phyloP scores from a whole-genome alignment of 352 stramenopile species.

The Sclerospora graminicola region DNA sequence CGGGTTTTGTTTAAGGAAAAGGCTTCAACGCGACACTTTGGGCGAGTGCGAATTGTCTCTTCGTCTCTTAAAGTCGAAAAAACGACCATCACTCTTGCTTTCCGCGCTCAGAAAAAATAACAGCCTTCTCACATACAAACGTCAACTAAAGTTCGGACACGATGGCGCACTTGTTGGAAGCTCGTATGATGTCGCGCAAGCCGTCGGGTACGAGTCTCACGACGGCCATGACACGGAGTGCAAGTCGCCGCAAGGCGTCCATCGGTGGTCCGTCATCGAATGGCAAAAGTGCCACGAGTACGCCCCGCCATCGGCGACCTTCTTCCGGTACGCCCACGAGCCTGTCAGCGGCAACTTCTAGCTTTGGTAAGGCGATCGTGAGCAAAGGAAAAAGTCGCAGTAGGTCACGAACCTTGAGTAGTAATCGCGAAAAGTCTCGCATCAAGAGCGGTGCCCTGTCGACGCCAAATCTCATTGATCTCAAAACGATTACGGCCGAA shows the following conservation, averaged over 20 bases:
- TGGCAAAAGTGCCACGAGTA: slow-evolving; percentile 13
- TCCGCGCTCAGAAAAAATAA: slow-evolving; percentile 3
- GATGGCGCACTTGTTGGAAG: slow-evolving; percentile 62
- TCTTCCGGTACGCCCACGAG: slow-evolving; percentile 30
- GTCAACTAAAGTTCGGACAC: background rate
- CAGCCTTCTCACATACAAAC: background rate
- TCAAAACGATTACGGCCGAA: slow-evolving; percentile 80
- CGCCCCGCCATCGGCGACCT: slow-evolving; percentile 20
- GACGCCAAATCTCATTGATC: slow-evolving; percentile 76
- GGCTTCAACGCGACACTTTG: slow-evolving; percentile 5
- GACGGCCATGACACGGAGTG: slow-evolving; percentile 6
- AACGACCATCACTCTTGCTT: slow-evolving; percentile 20
- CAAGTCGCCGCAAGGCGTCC: slow-evolving; percentile 38
- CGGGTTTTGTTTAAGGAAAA: background rate
- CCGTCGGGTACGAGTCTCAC: slow-evolving; percentile 22
- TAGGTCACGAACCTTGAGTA: background rate
- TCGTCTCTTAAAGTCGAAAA: slow-evolving; percentile 2
- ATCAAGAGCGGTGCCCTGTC: slow-evolving; percentile 14
- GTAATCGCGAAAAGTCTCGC: background rate
- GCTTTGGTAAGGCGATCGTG: slow-evolving; percentile 6
- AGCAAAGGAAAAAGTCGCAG: background rate
- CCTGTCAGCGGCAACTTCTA: slow-evolving; percentile 12
- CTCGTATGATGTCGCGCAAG: slow-evolving; percentile 44
- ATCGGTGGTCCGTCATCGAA: slow-evolving; percentile 20
- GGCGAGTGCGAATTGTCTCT: slow-evolving; percentile 12